A percentile compares a stretch with the other conserved stretches of the same genome.
These are phyloP conservation scores for Amanita rimosa DNA, from an alignment of 768 basidiomycete genomes.

Conservation along the genomic window DNA sequence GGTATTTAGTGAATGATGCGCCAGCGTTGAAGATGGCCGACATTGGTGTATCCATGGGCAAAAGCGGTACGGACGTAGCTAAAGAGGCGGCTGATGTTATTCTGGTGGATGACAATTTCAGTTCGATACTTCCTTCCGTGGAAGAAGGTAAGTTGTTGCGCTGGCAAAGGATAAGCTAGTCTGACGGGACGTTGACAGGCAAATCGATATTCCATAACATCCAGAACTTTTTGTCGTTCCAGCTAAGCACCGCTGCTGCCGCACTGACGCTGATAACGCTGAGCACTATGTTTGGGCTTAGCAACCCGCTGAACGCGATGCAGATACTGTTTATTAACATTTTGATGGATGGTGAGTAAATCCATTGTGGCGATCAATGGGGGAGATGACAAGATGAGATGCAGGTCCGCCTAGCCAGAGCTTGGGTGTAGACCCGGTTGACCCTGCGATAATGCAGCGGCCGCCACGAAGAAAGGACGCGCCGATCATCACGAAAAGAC, in stretches of 20 bases:
- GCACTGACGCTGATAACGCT: constrained; percentile 92
- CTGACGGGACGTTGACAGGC: constrained; percentile 28
- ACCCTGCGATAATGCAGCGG: constrained; percentile 83
- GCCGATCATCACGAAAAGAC: constrained; percentile 65
- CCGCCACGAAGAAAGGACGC: constrained; percentile 92
- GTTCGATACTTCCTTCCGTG: constrained; percentile 86
- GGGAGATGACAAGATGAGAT: constrained; percentile 3
- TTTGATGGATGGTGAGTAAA: constrained; percentile 83
- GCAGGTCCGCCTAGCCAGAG: constrained; percentile 90
- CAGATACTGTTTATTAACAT: constrained; percentile 99
- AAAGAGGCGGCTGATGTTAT: constrained; percentile 98
- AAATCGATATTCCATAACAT: constrained; percentile 99
- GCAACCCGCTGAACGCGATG: constrained; percentile 95
- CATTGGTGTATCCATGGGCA: constrained; percentile 97
- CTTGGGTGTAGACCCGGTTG: constrained; percentile 93
- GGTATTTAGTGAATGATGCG: constrained; percentile 73
- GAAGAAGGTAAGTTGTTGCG: constrained; percentile 58
- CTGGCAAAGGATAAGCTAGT: constrained; percentile 1
- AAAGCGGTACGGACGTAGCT: constrained; percentile 96
- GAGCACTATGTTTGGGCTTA: constrained; percentile 80
- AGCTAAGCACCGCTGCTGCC: constrained; percentile 94
- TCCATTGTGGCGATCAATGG: background rate
- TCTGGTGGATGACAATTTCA: constrained; percentile 95
- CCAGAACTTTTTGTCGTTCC: constrained; percentile 95
- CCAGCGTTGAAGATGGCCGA: constrained; percentile 97